These are phyloP conservation scores for Baudoinia panamericana DNA, from an alignment of 495 filamentous ascomycete genomes.

Conservation along the genomic window DNA sequence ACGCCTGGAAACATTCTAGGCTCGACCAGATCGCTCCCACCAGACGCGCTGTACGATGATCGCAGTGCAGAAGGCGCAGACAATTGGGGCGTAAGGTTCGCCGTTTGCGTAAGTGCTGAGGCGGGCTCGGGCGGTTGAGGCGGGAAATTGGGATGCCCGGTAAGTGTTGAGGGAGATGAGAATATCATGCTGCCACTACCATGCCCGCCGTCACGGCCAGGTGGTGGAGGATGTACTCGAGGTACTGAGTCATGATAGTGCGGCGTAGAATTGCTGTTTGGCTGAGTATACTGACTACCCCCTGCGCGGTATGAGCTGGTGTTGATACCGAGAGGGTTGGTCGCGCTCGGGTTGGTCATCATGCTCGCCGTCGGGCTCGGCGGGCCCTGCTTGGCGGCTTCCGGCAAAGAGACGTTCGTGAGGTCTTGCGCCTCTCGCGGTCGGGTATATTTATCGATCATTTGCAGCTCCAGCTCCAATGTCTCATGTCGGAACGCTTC, in stretches of 20 bases:
- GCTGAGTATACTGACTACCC: not conserved
- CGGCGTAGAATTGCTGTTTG: not conserved
- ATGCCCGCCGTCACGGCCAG: not conserved
- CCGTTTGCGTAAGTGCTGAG: not conserved
- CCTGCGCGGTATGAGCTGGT: not conserved
- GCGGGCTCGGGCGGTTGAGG: conserved; percentile 19
- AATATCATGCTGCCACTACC: conserved; percentile 16
- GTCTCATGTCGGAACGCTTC: conserved; percentile 82
- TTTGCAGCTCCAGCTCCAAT: conserved; percentile 60
- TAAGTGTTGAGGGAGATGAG: conserved; percentile 7
- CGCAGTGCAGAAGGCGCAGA: not conserved
- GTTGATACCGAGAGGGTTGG: conserved; percentile 6
- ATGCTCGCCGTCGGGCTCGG: conserved; percentile 24
- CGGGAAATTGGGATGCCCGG: conserved; percentile 3
- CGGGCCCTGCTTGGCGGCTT: not conserved
- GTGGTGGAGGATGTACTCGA: not conserved
- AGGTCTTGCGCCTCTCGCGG: conserved; percentile 5
- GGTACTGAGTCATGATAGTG: not conserved
- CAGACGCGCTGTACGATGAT: not conserved
- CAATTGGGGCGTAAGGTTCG: not conserved
- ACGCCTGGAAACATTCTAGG: conserved; percentile 31
- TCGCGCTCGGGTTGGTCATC: conserved; percentile 20
- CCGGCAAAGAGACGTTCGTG: conserved; percentile 10
- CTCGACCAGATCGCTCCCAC: conserved; percentile 18
- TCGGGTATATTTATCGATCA: conserved; percentile 35